phyloP scores from a whole-genome alignment of 2,329 filamentous ascomycete species.

The Aspergillus tamarii region DNA sequence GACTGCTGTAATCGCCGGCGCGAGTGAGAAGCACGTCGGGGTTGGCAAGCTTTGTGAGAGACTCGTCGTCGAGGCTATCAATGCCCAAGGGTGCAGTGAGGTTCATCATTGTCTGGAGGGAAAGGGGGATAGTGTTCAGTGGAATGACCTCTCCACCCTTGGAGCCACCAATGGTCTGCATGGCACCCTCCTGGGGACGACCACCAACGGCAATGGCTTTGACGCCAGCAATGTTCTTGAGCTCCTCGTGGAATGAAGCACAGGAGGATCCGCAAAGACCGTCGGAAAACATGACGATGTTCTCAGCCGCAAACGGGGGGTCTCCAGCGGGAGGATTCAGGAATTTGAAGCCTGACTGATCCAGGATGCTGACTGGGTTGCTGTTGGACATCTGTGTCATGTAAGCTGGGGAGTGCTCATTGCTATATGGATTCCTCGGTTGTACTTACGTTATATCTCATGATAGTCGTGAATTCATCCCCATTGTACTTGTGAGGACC shows the following conservation, averaged over 20 bases:
- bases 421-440: neutral
- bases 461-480: slow-evolving; percentile 23
- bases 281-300: slow-evolving; percentile 50
- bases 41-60: slow-evolving; percentile 1
- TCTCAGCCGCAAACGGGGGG: slow-evolving; percentile 28
- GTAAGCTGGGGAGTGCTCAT: neutral
- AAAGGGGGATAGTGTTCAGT: neutral
- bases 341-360: slow-evolving; percentile 40
- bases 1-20: slow-evolving; percentile 24
- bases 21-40: slow-evolving; percentile 9
- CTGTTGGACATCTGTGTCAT: slow-evolving; percentile 15
- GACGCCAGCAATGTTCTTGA: slow-evolving; percentile 53
- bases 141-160: slow-evolving; percentile 50
- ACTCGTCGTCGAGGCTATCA: slow-evolving; percentile 16
- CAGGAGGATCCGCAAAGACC: slow-evolving; percentile 63
- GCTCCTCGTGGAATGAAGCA: slow-evolving; percentile 57
- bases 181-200: slow-evolving; percentile 54
- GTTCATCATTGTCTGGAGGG: slow-evolving; percentile 21
- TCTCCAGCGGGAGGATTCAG: slow-evolving; percentile 19
- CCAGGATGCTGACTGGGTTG: slow-evolving; percentile 10
- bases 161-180: slow-evolving; percentile 65
- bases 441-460: slow-evolving; percentile 22
- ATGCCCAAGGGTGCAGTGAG: neutral
- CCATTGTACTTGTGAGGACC: slow-evolving; percentile 32
- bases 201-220: slow-evolving; percentile 62